These are phyloP conservation scores for Ziziphus jujuba DNA, from an alignment of 306 rosid species.

Conservation along the genomic window DNA sequence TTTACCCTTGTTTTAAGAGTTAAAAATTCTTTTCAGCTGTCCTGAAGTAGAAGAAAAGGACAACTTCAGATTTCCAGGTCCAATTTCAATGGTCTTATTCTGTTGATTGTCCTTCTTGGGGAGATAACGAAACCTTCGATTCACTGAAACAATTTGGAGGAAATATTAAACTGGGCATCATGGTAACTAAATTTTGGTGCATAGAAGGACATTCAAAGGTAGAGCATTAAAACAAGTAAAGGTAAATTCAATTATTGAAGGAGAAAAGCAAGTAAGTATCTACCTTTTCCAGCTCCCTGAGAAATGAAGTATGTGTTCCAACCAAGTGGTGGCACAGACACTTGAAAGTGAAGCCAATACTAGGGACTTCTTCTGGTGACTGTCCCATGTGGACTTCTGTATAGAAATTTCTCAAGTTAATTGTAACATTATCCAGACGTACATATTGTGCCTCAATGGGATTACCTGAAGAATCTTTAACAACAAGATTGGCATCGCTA, in stretches of 20 bases:
- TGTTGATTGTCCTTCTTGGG: constrained; percentile 22
- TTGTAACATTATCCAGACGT: constrained; percentile 57
- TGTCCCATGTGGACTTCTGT: constrained; percentile 68
- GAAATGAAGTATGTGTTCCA: constrained; percentile 88
- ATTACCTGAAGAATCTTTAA: constrained; percentile 74
- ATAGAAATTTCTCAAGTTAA: constrained; percentile 57
- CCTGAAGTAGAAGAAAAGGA: constrained; percentile 76
- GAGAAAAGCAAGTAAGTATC: not conserved
- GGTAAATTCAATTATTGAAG: not conserved
- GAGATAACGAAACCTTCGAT: constrained; percentile 23
- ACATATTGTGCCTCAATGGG: constrained; percentile 55
- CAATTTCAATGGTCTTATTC: constrained; percentile 51
- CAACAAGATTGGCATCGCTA: constrained; percentile 59
- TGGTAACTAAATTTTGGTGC: too few species aligned
- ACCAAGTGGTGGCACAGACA: constrained; percentile 75
- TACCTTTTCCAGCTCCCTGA: constrained; percentile 47
- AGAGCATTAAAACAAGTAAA: not conserved
- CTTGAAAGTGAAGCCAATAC: constrained; percentile 86
- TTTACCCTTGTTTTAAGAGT: constrained; percentile 67
- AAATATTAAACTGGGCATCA: not conserved
- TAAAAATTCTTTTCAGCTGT: constrained; percentile 68
- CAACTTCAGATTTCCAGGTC: constrained; percentile 82
- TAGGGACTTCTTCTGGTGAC: constrained; percentile 51
- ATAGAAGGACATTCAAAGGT: not conserved
- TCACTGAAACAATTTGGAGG: constrained; percentile 42